phyloP scores from a whole-genome alignment of 306 rosid species.

The Sechiopsis laciniata region DNA sequence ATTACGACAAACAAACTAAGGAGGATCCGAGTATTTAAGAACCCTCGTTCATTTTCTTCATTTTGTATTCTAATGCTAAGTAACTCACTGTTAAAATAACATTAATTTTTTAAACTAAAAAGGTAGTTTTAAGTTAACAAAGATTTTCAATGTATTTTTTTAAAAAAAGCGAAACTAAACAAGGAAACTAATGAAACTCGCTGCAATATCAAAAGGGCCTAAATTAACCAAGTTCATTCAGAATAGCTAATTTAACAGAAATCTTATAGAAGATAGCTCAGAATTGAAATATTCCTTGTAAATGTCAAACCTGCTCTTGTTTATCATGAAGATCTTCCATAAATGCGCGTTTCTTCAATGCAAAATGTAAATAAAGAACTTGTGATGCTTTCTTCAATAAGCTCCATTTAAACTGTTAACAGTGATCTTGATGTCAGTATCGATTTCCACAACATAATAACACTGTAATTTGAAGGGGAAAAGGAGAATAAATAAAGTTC shows the following conservation, averaged over 20 bases:
- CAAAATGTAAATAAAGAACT: slow-evolving; percentile 77
- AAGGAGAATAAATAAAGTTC: background rate
- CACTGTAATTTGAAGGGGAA: background rate
- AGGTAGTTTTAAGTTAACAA: background rate
- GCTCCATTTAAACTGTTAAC: slow-evolving; percentile 72
- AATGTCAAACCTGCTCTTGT: slow-evolving; percentile 75
- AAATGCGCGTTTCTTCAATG: slow-evolving; percentile 75
- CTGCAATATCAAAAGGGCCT: background rate
- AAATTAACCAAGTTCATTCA: background rate
- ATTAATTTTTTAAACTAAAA: background rate
- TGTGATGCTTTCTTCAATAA: slow-evolving; percentile 84
- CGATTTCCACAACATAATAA: background rate
- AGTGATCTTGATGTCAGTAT: slow-evolving; percentile 1
- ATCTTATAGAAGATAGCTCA: slow-evolving; percentile 4
- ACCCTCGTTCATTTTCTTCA: background rate
- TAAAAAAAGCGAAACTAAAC: background rate
- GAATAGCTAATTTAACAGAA: background rate
- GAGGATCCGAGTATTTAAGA: slow-evolving; percentile 19
- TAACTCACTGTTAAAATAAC: background rate
- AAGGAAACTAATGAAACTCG: background rate
- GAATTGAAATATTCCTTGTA: slow-evolving; percentile 10
- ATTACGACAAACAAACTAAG: slow-evolving; percentile 10
- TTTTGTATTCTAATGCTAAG: background rate
- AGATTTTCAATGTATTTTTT: background rate
- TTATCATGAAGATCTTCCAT: slow-evolving; percentile 75